Percentiles rank a stretch among this genome's conserved stretches.
Conservation (phyloP, 2,329 filamentous ascomycete species). For the Xylariaceae sp. region DNA sequence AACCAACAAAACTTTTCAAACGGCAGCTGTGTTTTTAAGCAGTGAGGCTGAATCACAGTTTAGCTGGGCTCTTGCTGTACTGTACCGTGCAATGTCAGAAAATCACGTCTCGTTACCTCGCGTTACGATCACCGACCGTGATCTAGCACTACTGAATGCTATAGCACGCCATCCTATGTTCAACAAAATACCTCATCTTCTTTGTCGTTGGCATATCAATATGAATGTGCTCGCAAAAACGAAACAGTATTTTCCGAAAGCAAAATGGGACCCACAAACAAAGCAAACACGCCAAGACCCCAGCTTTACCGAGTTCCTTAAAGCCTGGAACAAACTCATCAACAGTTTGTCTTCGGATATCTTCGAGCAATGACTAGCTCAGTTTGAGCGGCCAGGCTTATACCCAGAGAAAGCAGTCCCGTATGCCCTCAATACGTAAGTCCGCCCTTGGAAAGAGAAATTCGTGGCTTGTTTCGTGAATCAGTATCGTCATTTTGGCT, state of each 20-base stretch:
- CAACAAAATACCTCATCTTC: not conserved
- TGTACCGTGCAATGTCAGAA: not conserved
- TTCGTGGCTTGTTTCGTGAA: not conserved
- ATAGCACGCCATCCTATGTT: not conserved
- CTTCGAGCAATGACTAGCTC: not conserved
- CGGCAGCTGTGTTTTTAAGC: not conserved
- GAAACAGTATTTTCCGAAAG: not conserved
- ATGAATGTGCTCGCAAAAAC: not conserved
- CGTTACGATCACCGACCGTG: not conserved
- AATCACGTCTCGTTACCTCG: not conserved
- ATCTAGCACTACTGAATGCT: not conserved
- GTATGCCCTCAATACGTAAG: not conserved
- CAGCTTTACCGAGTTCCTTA: not conserved
- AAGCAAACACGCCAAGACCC: not conserved
- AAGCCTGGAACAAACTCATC: not conserved
- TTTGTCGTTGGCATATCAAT: not conserved
- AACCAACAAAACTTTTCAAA: not conserved
- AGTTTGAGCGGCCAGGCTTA: not conserved
- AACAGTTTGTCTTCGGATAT: not conserved
- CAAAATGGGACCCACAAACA: not conserved
- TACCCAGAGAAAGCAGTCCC: not conserved
- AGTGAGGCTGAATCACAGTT: not conserved
- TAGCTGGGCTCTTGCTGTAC: not conserved
- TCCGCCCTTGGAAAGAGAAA: not conserved
- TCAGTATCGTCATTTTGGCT: not conserved